Percentiles rank a stretch among this genome's conserved stretches.
These are phyloP conservation scores for Candida peoriensis DNA, from an alignment of 805 yeast genomes.

Conservation along the genomic window DNA sequence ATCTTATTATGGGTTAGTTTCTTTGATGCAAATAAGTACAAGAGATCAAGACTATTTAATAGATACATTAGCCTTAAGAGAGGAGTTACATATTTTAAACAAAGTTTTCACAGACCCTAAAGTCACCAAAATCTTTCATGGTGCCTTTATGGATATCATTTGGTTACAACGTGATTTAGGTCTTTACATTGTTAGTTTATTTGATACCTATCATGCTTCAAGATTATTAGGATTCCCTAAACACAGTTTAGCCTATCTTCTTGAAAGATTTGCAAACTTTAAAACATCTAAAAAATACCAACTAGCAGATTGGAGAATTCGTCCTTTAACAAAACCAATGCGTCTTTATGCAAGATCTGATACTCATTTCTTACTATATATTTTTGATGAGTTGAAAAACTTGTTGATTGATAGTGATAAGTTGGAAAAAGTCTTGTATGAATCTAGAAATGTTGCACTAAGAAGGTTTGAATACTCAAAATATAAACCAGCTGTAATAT, in stretches of 20 bases:
- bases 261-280: slow-evolving; percentile 77
- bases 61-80: slow-evolving; percentile 78
- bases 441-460: slow-evolving; percentile 74
- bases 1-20: slow-evolving; percentile 85
- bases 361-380: slow-evolving; percentile 83
- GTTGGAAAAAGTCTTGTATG: slow-evolving; percentile 58
- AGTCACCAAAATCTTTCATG: slow-evolving; percentile 87
- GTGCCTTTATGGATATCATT: slow-evolving; percentile 93
- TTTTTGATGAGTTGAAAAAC: slow-evolving; percentile 70
- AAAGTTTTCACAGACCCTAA: slow-evolving; percentile 74
- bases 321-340: slow-evolving; percentile 80
- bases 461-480: slow-evolving; percentile 78
- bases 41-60: slow-evolving; percentile 79
- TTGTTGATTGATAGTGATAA: slow-evolving; percentile 47
- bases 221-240: slow-evolving; percentile 73
- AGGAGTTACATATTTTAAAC: slow-evolving; percentile 63
- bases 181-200: slow-evolving; percentile 77
- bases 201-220: slow-evolving; percentile 92
- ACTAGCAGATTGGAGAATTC: slow-evolving; percentile 90
- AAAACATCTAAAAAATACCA: slow-evolving; percentile 92
- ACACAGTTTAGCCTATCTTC: slow-evolving; percentile 76
- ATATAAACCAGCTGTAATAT: slow-evolving; percentile 40
- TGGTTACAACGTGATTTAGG: slow-evolving; percentile 98
- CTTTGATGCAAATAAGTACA: slow-evolving; percentile 87
- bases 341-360: slow-evolving; percentile 87